Conservation (phyloP, 768 basidiomycete species). For the Mycena filopes region DNA sequence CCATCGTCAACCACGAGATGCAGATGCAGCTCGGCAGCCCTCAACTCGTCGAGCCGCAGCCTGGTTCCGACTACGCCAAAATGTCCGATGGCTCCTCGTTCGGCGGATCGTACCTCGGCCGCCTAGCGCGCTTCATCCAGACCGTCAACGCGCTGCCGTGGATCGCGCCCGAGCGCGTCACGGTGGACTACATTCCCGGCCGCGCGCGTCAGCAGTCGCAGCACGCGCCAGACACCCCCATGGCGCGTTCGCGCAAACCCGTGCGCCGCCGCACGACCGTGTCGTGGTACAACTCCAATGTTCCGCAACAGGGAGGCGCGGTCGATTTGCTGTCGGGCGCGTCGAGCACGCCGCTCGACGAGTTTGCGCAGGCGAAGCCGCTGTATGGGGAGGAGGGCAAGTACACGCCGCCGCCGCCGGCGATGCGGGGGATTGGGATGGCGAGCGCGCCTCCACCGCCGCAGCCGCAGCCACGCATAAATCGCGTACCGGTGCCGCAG, state of each 20-base stretch:
- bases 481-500: conserved; percentile 24
- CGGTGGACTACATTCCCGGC: conserved; percentile 56
- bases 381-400: background rate
- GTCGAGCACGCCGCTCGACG: conserved; percentile 5
- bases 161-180: conserved; percentile 53
- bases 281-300: conserved; percentile 39
- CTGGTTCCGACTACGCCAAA: conserved; percentile 59
- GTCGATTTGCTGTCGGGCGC: conserved; percentile 23
- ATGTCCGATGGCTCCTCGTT: conserved; percentile 58
- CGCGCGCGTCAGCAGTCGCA: conserved; percentile 18
- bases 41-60: conserved; percentile 52
- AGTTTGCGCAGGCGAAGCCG: conserved; percentile 19
- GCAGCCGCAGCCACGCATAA: conserved; percentile 9
- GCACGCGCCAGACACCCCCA: conserved; percentile 5
- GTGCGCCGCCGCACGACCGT: conserved; percentile 39
- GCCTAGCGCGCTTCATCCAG: conserved; percentile 47
- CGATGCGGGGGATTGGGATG: conserved; percentile 6
- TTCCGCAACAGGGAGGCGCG: conserved; percentile 14
- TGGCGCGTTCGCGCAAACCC: conserved; percentile 14
- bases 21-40: conserved; percentile 45
- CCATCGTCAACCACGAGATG: conserved; percentile 33
- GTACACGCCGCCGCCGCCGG: conserved; percentile 7
- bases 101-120: conserved; percentile 44
- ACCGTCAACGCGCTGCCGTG: conserved; percentile 56
- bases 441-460: conserved; percentile 1